Conservation (phyloP, 208 protist genomes). For the Trichomonas tenax region DNA sequence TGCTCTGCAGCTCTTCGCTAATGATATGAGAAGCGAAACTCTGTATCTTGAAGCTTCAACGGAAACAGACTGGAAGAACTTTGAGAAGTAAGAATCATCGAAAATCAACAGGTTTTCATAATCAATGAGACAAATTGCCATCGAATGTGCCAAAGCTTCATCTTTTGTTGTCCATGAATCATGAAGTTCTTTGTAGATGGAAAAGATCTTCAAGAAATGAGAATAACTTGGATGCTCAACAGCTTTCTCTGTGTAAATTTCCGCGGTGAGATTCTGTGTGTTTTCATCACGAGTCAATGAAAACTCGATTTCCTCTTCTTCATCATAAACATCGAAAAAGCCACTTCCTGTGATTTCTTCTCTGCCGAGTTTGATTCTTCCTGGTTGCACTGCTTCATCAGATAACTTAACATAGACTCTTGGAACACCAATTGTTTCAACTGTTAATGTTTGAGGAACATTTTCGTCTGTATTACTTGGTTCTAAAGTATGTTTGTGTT, state of each 20-base stretch:
- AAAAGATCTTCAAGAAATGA: background rate
- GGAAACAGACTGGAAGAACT: background rate
- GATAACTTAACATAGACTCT: background rate
- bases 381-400: background rate
- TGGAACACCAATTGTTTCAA: background rate
- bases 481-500: background rate
- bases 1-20: background rate
- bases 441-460: background rate
- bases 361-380: background rate
- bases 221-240: background rate
- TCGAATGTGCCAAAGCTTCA: background rate
- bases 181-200: background rate
- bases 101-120: background rate
- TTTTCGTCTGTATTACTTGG: background rate
- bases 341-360: background rate
- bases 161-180: background rate
- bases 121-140: background rate
- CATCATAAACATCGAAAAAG: background rate
- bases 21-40: background rate
- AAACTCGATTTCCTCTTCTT: background rate
- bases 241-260: background rate
- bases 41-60: background rate
- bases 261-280: background rate
- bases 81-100: background rate
- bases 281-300: background rate